Percentiles rank a stretch among this genome's conserved stretches.
phyloP scores from a whole-genome alignment of 1,284 basidiomycete genomes.

The Sanghuangporus weigelae region DNA sequence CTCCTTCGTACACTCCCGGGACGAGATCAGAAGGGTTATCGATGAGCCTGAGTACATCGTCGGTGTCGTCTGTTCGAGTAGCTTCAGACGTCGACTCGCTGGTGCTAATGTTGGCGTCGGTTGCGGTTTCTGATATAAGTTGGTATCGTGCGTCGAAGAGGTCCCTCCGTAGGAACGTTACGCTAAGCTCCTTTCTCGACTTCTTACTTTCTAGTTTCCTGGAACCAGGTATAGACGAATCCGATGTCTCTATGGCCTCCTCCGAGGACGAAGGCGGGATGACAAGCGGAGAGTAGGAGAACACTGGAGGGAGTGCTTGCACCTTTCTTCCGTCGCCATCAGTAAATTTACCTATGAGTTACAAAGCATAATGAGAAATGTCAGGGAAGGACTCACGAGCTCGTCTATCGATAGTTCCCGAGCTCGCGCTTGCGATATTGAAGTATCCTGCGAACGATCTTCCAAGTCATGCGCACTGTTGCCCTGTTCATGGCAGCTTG shows the following conservation, averaged over 20 bases:
- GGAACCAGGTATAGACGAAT: too few relatives aligned
- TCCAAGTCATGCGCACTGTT: neutral
- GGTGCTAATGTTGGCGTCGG: neutral
- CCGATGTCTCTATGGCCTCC: neutral
- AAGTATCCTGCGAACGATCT: neutral
- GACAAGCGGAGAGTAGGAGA: constrained; percentile 20
- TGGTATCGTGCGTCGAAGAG: constrained; percentile 60
- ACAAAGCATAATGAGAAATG: constrained; percentile 7
- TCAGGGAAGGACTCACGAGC: constrained; percentile 5
- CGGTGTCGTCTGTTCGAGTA: neutral
- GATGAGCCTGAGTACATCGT: constrained; percentile 46
- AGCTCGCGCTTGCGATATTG: constrained; percentile 11
- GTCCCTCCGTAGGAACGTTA: constrained; percentile 43
- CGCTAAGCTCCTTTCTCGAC: neutral
- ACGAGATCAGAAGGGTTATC: constrained; percentile 87
- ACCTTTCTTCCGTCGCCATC: constrained; percentile 12
- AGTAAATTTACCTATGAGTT: neutral
- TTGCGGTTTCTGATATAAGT: constrained; percentile 24
- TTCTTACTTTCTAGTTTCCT: neutral
- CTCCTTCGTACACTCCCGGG: constrained; percentile 92
- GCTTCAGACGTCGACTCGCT: neutral
- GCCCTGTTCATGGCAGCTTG: neutral
- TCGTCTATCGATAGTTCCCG: constrained; percentile 11
- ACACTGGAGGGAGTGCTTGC: constrained; percentile 15
- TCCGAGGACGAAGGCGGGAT: constrained; percentile 4